These are phyloP conservation scores for Pseudodiploospora longispora DNA, from an alignment of 2,329 filamentous ascomycete species.

Conservation along the genomic window DNA sequence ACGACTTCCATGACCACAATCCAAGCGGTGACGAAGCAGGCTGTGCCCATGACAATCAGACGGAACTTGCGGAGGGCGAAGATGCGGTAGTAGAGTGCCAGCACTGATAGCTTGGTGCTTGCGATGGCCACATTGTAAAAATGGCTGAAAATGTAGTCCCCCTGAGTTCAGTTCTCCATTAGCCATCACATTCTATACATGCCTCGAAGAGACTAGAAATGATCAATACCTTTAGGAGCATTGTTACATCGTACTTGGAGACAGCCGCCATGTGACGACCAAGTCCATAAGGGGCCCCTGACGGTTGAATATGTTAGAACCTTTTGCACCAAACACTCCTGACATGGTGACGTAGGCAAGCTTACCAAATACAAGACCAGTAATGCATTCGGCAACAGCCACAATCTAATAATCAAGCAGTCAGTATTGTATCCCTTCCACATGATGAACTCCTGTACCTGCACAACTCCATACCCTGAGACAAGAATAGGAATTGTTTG, in stretches of 20 bases:
- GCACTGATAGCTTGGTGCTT: constrained; percentile 10
- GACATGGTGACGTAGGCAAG: not conserved
- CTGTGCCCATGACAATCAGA: constrained; percentile 5
- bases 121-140: constrained; percentile 10
- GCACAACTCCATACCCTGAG: too few relatives aligned
- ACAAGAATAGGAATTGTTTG: too few relatives aligned
- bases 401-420: not conserved
- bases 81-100: constrained; percentile 10
- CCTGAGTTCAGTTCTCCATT: not conserved
- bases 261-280: constrained; percentile 8
- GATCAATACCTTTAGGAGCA: not conserved
- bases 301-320: not conserved
- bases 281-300: constrained; percentile 8
- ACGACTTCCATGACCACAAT: constrained; percentile 8
- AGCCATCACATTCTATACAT: too few relatives aligned
- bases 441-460: not conserved
- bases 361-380: constrained; percentile 6
- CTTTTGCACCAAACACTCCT: not conserved
- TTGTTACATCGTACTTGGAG: not conserved
- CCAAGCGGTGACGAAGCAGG: constrained; percentile 6
- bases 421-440: not conserved
- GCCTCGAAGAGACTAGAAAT: not conserved
- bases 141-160: constrained; percentile 12
- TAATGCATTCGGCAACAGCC: constrained; percentile 3
- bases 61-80: constrained; percentile 7